A percentile compares a stretch with the other conserved stretches of the same genome.
phyloP scores from a whole-genome alignment of 257 asterid genomes.

The Solanum pimpinellifolium region DNA sequence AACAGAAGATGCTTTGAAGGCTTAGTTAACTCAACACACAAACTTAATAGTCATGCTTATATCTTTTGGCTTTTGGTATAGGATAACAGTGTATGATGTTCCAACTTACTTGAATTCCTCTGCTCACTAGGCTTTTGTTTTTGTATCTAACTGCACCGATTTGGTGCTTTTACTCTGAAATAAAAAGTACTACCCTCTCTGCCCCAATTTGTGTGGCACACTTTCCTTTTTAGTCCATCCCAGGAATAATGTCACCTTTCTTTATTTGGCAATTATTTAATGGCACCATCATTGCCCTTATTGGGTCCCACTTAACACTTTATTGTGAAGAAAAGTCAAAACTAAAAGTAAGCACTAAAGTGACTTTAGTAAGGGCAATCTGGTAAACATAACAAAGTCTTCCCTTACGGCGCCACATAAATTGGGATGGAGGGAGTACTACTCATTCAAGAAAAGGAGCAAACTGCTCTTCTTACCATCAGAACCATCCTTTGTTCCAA shows the following conservation, averaged over 20 bases:
- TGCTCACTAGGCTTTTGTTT: neutral
- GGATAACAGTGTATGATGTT: neutral
- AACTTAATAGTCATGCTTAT: neutral
- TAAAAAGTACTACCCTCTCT: neutral
- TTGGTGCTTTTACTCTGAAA: neutral
- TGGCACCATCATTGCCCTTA: neutral
- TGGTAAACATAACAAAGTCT: neutral
- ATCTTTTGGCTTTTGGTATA: neutral
- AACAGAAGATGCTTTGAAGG: neutral
- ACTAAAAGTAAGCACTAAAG: neutral
- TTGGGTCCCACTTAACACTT: neutral
- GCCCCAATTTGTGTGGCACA: neutral
- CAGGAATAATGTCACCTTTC: neutral
- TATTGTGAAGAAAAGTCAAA: neutral
- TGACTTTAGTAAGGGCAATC: neutral
- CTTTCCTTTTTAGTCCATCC: neutral
- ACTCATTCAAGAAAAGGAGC: neutral
- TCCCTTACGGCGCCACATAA: neutral
- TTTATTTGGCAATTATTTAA: neutral
- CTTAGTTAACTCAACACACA: neutral
- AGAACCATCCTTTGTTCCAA: slow-evolving; percentile 56
- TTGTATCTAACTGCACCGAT: neutral
- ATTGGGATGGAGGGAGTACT: neutral
- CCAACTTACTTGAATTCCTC: neutral
- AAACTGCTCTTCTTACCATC: slow-evolving; percentile 31